Evolutionary conservation across 2,329 filamentous ascomycete species (phyloP), one percentile per base, ranked within the genome.

Genomic region (Xylariales sp.): DNA sequence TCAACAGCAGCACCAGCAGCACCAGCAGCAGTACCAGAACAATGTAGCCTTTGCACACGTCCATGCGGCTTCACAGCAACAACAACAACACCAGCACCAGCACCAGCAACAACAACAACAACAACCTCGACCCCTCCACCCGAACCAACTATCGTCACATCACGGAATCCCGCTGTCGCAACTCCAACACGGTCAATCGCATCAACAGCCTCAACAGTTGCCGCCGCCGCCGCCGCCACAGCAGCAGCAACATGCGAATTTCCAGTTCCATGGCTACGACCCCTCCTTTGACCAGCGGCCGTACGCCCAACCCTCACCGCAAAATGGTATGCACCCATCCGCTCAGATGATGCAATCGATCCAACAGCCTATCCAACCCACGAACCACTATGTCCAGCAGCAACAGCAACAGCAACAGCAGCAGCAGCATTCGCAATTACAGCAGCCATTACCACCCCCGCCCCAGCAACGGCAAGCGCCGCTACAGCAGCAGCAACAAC

Each of bases 331-430:
- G 52, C 61, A 68, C 60, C 45, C 62, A 60, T 67, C 65, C 7
- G 59, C 59, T 10, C 72, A 72, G 49, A 69, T 69, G 68, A 65
- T 73, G 62, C 76, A 77, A n/a, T 72, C 79, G 30, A 72, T 74
- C 45, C 76, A 78, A 53, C 82, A 81, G 52, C 77, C 81, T 18
- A 73, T 76, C 43, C 78, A 79, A 48, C 77, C 71, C 69, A 65
- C 76, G 75, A 39, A 58, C 48, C 74, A 78, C 30, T 78, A 79
- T 70, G 71, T 74, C 45, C 67, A 69, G n/a, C 78, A 77, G 54
- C 75, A 75, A 2, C 77, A 78, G 14, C 75, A 76, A 7, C 75
- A 79, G 57, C 74, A 76, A n/a, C 74, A 60, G 43, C 54, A 64
- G 36, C 77, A 80, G 8, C 36, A 39, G 39, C 39, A 41, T 39